Evolutionary conservation across 1,284 basidiomycete genomes (phyloP), one percentile per base, ranked within the genome.

Genomic region (Apiotrichum porosum): DNA sequence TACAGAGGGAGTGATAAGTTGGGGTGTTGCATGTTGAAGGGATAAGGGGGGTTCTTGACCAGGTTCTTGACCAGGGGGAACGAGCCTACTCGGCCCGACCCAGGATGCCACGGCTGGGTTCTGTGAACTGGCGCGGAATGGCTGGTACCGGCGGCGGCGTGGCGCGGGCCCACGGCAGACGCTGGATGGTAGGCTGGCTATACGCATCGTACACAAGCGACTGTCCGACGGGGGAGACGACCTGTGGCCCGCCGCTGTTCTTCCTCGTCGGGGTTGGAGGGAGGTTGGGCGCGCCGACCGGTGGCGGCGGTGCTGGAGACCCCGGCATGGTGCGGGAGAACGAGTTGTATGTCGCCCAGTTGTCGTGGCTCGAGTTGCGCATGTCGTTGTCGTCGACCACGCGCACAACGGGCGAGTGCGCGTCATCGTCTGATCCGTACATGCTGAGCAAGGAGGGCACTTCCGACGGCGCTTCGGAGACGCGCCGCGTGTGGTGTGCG

Each of bases 341-440:
- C 6, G 18, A 1, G 18, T 44, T 40, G 36, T 44, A 54, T 12
- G 39, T 21, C 2, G 50, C 24, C 52, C 52, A 54, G 35, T 48
- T 37, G 31, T 54, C 52, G 36, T 44, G 47, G 31, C 40, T 19
- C 4, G 52, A 37, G 24, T 37, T 22, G 24, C 44, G 44, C 10
- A 41, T 36, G 37, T 42, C 36, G 17, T 23, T 34, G 23, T 40
- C 37, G 30, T 44, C 38, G 12, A 35, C 41, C 0, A 26, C 36
- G 9, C 40, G 28, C 8, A 44, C 30, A 0, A 38, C 26, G 2
- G 28, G 31, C 1, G n/a, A 9, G 31, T 54, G 52, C 17, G 30
- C 37, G 44, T 41, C 42, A 10, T 48, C 52, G 42, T 45, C 38
- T 9, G 40, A 35, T 15, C n/a, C 26, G n/a, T 12, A 30, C 6